Conservation (phyloP, 441 rosid species). For the Eruca vesicaria region DNA sequence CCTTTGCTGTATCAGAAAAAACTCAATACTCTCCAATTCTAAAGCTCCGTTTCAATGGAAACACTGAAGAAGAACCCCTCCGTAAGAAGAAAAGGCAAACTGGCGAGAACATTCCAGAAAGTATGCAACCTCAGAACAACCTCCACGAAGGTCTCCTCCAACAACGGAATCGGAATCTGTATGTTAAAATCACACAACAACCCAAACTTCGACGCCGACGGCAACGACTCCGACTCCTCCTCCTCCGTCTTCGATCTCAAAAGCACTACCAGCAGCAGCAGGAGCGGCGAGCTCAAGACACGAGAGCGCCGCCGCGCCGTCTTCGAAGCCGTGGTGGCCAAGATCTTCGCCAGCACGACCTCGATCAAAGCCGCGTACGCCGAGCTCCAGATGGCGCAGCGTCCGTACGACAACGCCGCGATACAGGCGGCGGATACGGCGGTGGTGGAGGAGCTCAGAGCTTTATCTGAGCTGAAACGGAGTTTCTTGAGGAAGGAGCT, state of each 20-base stretch:
- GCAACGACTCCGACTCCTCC: conserved; percentile 27
- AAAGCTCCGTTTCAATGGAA: conserved; percentile 46
- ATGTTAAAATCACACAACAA: conserved; percentile 48
- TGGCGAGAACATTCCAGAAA: conserved; percentile 68
- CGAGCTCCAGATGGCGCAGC: conserved; percentile 70
- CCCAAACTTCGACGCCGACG: conserved; percentile 29
- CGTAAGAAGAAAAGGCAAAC: conserved; percentile 49
- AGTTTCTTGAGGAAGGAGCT: conserved; percentile 52
- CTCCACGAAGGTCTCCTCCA: conserved; percentile 49
- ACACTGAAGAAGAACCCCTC: conserved; percentile 55
- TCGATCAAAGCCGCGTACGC: conserved; percentile 71
- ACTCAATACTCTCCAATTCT: neutral
- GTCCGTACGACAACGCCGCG: conserved; percentile 61
- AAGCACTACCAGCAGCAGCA: conserved; percentile 22
- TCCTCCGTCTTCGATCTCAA: conserved; percentile 30
- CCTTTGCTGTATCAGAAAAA: conserved; percentile 2
- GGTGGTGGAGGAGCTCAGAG: conserved; percentile 56
- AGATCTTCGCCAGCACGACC: conserved; percentile 57
- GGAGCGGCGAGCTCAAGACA: conserved; percentile 26
- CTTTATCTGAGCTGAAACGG: conserved; percentile 59
- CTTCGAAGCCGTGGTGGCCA: conserved; percentile 64
- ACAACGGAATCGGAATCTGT: conserved; percentile 74
- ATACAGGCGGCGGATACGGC: conserved; percentile 63
- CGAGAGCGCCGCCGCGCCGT: conserved; percentile 48
- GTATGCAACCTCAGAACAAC: conserved; percentile 62